phyloP scores from a whole-genome alignment of 129 eudicot genomes.

The Gnaphalium uliginosum region DNA sequence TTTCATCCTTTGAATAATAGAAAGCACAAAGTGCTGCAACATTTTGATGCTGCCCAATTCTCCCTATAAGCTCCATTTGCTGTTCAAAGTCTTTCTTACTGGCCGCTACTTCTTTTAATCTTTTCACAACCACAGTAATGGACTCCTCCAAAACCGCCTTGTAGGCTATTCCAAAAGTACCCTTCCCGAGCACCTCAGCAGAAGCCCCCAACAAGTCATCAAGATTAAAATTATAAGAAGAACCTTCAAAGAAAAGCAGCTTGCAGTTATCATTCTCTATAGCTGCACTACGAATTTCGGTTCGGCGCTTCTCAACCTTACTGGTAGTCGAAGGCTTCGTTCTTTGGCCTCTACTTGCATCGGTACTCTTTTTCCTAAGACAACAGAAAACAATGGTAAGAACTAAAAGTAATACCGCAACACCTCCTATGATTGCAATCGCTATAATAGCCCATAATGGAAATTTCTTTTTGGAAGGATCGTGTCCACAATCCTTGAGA shows the following conservation, averaged over 20 bases:
- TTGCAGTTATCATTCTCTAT: conserved; percentile 14
- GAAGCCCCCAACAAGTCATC: conserved; percentile 85
- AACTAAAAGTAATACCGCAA: conserved; percentile 35
- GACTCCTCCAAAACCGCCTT: conserved; percentile 73
- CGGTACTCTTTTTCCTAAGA: conserved; percentile 35
- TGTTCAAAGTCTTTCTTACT: conserved; percentile 67
- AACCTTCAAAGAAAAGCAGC: conserved; percentile 45
- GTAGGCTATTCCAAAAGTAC: conserved; percentile 73
- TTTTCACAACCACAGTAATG: conserved; percentile 69
- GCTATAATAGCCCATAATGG: conserved; percentile 49
- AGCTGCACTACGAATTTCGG: conserved; percentile 60
- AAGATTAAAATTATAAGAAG: conserved; percentile 61
- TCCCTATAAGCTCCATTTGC: conserved; percentile 67
- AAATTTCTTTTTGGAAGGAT: conserved; percentile 48
- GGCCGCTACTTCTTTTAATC: conserved; percentile 57
- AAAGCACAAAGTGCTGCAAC: conserved; percentile 70
- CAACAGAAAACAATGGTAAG: conserved; percentile 40
- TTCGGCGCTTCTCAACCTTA: conserved; percentile 55
- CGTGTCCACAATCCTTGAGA: conserved; percentile 43
- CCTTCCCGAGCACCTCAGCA: conserved; percentile 89
- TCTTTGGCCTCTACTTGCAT: conserved; percentile 32
- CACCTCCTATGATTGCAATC: conserved; percentile 51
- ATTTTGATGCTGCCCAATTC: conserved; percentile 75
- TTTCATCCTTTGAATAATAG: conserved; percentile 73
- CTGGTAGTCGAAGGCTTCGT: conserved; percentile 47